Evolutionary conservation across 2,329 filamentous ascomycete genomes (phyloP).

Genomic region (Lachnellula occidentalis): DNA sequence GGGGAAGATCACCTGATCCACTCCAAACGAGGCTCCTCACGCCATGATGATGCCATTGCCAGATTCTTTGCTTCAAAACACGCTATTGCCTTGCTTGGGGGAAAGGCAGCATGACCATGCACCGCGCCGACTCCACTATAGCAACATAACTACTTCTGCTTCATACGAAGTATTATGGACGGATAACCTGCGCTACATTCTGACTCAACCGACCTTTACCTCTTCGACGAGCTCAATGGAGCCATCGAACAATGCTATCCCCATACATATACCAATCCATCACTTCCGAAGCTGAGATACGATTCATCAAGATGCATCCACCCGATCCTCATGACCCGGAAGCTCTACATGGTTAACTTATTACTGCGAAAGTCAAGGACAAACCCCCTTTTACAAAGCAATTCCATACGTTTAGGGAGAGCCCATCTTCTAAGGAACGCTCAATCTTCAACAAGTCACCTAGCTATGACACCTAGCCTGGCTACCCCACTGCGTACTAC

Average conservation of each 20-base stretch:
- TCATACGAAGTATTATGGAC: background rate
- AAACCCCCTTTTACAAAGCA: slow-evolving; percentile 22
- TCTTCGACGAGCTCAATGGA: no score
- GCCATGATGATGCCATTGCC: background rate
- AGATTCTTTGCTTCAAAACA: background rate
- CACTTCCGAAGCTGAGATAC: background rate
- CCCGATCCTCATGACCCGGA: background rate
- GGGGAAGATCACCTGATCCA: background rate
- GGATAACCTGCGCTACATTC: background rate
- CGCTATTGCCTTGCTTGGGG: no score
- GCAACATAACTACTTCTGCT: no score
- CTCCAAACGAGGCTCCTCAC: background rate
- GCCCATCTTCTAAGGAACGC: slow-evolving; percentile 1
- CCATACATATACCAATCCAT: background rate
- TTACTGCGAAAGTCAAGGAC: background rate
- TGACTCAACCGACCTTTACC: no score
- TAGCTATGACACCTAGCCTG: background rate
- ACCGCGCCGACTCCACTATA: background rate
- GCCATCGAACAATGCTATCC: no score
- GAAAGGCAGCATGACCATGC: no score
- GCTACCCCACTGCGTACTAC: background rate
- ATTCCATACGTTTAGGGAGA: slow-evolving; percentile 33
- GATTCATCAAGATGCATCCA: background rate
- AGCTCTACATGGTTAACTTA: background rate
- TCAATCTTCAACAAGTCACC: background rate